These are phyloP conservation scores for Pythium aristosporum DNA, from an alignment of 352 stramenopile genomes.

Conservation along the genomic window DNA sequence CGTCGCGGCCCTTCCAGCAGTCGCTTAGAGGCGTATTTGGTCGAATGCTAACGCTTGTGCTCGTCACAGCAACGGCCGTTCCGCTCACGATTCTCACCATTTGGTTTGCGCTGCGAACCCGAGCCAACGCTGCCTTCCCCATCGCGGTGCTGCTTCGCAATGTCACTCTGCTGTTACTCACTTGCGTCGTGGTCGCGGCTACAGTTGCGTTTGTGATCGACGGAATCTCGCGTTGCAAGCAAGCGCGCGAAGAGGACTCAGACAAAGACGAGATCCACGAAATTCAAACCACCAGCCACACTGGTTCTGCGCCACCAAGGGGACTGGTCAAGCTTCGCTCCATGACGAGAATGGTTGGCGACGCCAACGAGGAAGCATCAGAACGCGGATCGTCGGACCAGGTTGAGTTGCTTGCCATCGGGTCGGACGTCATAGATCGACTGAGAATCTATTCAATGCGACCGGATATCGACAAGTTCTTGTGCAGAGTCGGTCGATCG, in stretches of 20 bases:
- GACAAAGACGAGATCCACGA: not conserved
- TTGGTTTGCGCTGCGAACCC: constrained; percentile 22
- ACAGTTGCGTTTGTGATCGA: constrained; percentile 22
- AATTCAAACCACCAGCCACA: not conserved
- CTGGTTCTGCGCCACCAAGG: not conserved
- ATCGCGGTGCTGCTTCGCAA: constrained; percentile 19
- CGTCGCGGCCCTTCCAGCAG: constrained; percentile 27
- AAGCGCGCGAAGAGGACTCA: not conserved
- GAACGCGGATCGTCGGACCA: constrained; percentile 1
- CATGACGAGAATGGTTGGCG: constrained; percentile 11
- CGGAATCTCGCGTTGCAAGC: not conserved
- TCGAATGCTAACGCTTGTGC: constrained; percentile 7
- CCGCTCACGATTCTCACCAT: constrained; percentile 22
- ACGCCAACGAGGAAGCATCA: not conserved
- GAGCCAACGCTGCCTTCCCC: constrained; percentile 19
- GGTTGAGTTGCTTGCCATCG: not conserved
- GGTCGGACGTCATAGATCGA: constrained; percentile 28
- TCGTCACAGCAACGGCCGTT: constrained; percentile 7
- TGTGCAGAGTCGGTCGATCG: constrained; percentile 14
- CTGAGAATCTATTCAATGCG: constrained; percentile 28
- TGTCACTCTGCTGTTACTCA: constrained; percentile 8
- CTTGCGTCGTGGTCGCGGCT: constrained; percentile 11
- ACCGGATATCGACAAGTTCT: constrained; percentile 30
- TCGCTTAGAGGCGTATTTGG: constrained; percentile 5
- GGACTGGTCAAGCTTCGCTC: constrained; percentile 13